phyloP scores from a whole-genome alignment of 495 filamentous ascomycete species.

The Penicillium goetzii region DNA sequence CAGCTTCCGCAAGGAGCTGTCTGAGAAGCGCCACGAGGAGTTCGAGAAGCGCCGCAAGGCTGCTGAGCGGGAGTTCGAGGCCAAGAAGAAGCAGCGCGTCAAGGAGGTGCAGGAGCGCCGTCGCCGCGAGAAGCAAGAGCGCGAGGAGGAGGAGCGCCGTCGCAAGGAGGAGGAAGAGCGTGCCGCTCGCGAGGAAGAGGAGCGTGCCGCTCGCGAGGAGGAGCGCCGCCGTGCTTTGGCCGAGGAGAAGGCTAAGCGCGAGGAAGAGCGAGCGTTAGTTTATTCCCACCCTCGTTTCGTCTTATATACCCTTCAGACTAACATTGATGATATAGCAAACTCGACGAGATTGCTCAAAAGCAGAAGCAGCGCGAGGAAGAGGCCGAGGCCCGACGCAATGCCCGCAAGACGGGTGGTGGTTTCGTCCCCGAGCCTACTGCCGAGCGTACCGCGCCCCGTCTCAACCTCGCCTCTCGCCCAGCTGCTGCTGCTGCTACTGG shows the following conservation, averaged over 20 bases:
- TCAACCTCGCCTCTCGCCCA: conserved; percentile 60
- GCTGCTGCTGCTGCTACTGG: conserved; percentile 57
- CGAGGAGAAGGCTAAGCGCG: conserved; percentile 78
- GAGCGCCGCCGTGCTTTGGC: conserved; percentile 63
- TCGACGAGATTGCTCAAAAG: conserved; percentile 65
- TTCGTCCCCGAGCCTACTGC: conserved; percentile 48
- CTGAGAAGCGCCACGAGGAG: conserved; percentile 86
- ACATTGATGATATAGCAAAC: conserved; percentile 49
- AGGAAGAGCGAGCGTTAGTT: conserved; percentile 77
- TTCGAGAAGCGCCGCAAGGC: conserved; percentile 91
- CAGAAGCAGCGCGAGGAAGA: conserved; percentile 73
- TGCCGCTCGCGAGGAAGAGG: conserved; percentile 75
- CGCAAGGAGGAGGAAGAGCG: conserved; percentile 85
- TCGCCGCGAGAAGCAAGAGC: conserved; percentile 74
- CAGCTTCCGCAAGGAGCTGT: conserved; percentile 75
- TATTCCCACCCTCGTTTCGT: background rate
- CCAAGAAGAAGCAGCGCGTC: conserved; percentile 81
- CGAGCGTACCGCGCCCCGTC: conserved; percentile 65
- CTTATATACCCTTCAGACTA: conserved; percentile 21
- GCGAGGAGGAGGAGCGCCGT: conserved; percentile 76
- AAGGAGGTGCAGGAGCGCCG: conserved; percentile 80
- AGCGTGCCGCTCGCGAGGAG: conserved; percentile 73
- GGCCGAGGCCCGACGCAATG: conserved; percentile 61
- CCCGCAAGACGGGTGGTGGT: conserved; percentile 44
- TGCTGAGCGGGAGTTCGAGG: conserved; percentile 87